A percentile compares a stretch with the other conserved stretches of the same genome.
phyloP scores from a whole-genome alignment of 768 basidiomycete species.

The Rhodotorula babjevae region DNA sequence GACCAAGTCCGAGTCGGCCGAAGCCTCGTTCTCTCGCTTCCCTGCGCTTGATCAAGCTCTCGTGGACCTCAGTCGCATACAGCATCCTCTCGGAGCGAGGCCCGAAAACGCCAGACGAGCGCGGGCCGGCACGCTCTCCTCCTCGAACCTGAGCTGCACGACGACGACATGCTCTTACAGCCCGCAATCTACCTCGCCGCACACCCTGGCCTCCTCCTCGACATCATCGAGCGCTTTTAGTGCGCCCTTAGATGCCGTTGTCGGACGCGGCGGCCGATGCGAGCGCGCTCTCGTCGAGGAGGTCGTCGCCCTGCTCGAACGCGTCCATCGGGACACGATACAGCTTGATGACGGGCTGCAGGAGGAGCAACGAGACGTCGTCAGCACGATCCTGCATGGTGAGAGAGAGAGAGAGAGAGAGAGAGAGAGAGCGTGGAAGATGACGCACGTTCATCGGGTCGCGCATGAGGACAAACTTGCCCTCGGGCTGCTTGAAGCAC shows the following conservation, averaged over 20 bases:
- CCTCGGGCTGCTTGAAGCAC: slow-evolving; percentile 94
- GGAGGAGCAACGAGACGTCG: neutral
- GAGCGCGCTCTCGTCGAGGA: slow-evolving; percentile 5
- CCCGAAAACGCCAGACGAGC: no score
- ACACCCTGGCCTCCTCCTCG: neutral
- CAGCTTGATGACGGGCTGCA: slow-evolving; percentile 82
- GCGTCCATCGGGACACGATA: slow-evolving; percentile 86
- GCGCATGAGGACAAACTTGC: slow-evolving; percentile 94
- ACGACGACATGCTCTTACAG: no score
- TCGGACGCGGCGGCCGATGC: slow-evolving; percentile 19
- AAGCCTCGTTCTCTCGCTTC: no score
- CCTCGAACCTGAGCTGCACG: no score
- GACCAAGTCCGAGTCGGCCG: no score
- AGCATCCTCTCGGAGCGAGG: no score
- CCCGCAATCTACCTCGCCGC: no score
- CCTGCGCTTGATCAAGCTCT: no score
- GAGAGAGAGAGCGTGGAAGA: neutral
- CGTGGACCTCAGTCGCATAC: no score
- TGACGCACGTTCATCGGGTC: slow-evolving; percentile 71
- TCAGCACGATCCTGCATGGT: neutral
- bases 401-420: no score
- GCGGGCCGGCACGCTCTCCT: no score
- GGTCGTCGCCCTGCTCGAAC: slow-evolving; percentile 68
- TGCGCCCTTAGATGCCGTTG: slow-evolving; percentile 2
- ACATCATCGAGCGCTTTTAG: neutral